phyloP scores from a whole-genome alignment of 805 yeast species.

The Yarrowia hollandica region DNA sequence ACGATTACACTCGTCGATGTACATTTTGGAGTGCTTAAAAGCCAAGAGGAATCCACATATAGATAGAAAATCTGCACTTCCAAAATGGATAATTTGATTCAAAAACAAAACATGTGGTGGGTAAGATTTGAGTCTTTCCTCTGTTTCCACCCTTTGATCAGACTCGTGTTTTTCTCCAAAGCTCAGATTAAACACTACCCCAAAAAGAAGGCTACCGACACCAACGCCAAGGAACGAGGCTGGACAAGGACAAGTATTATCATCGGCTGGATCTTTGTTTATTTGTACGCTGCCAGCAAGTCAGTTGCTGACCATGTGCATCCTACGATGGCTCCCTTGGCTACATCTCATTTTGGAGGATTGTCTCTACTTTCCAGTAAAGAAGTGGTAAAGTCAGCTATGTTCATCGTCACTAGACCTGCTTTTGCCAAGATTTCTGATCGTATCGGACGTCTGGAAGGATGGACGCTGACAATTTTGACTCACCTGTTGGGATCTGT shows the following conservation, averaged over 20 bases:
- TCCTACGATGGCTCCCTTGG: slow-evolving; percentile 4
- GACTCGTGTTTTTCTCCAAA: background rate
- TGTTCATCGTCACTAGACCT: slow-evolving; percentile 5
- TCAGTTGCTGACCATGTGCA: background rate
- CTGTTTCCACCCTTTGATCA: slow-evolving; percentile 8
- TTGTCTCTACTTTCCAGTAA: background rate
- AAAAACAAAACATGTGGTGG: background rate
- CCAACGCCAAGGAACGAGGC: slow-evolving; percentile 25
- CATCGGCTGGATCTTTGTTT: slow-evolving; percentile 11
- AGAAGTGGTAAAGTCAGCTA: background rate
- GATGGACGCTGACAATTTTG: background rate
- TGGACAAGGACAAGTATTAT: background rate
- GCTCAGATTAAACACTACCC: slow-evolving; percentile 16
- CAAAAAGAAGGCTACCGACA: background rate
- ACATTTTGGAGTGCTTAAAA: too few species aligned
- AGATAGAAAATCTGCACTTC: too few species aligned
- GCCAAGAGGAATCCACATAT: too few species aligned
- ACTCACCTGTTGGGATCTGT: background rate
- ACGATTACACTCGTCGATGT: too few species aligned
- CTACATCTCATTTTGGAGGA: slow-evolving; percentile 6
- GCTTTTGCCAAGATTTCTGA: slow-evolving; percentile 13
- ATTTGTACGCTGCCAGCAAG: slow-evolving; percentile 4
- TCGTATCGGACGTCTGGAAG: slow-evolving; percentile 16
- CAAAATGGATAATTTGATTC: background rate
- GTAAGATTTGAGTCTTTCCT: background rate